Base-by-base conservation (phyloP, 495 filamentous ascomycete species). In the Parathielavia hyrcaniae region DNA sequence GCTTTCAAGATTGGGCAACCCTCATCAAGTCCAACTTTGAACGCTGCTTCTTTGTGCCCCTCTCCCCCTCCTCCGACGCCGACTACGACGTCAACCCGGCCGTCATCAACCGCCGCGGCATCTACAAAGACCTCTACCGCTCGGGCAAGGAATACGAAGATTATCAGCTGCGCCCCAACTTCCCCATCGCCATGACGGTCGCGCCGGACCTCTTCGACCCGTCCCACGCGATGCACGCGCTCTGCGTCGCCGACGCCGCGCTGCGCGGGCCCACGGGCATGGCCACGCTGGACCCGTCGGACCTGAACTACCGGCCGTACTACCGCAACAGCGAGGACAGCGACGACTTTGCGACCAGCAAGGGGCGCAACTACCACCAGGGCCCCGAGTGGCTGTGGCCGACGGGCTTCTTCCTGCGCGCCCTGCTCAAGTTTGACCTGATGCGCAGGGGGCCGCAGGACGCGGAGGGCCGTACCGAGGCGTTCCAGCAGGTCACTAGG, bases 311-410 rank as follows among this genome's bases (percentile, higher is more conserved):
- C 70, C 85, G 87, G 8, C 90, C 90, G 0, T 86, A 91, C 75
- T 99, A 99, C 75, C 84, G 83, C 75, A 99, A 99, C 74, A 87
- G 86, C 44, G 91, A 97, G 68, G 95, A 99, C 71, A 89, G 83
- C 12, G 82, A 79, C 38, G 88, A 96, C 67, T 97, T 96, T 66
- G 80, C 86, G 1, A 97, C 90, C 0, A 83, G 86, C 55, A 97
- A 97, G 65, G 95, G 95, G 14, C 79, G 95, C 17, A 97, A 96
- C 67, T 99, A 99, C 70, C 95, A 99, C 69, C 93, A 97, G 71
- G 95, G 95, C 1, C 95, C 95, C 0, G 95, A 99, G 71, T 99
- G 95, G 95, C 76, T 96, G n/a, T 99, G 95, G 95, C 95, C 91
- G 1, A 89, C 88, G 5, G 95, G 95, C 9, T 99, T 88, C 78